phyloP scores from a whole-genome alignment of 805 yeast species.

The Lipomyces yamadae region DNA sequence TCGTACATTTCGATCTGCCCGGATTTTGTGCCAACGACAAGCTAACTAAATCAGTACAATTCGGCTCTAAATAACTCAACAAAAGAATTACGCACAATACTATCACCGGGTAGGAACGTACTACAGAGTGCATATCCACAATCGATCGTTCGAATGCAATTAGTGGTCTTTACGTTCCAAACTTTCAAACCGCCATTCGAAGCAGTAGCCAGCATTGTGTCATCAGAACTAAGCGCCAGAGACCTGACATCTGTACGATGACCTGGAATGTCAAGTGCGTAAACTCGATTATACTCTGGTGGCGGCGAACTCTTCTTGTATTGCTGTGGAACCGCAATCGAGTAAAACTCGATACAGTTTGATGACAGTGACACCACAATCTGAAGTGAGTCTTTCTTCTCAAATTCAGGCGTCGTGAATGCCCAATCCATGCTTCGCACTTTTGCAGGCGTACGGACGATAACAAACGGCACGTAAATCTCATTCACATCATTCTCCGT shows the following conservation, averaged over 20 bases:
- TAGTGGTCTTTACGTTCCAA: slow-evolving; percentile 77
- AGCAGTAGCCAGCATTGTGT: slow-evolving; percentile 81
- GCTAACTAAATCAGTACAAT: slow-evolving; percentile 42
- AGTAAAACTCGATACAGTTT: slow-evolving; percentile 75
- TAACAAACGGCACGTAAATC: slow-evolving; percentile 68
- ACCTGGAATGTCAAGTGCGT: slow-evolving; percentile 74
- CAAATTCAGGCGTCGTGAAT: slow-evolving; percentile 39
- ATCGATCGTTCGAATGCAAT: slow-evolving; percentile 84
- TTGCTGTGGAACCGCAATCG: slow-evolving; percentile 57
- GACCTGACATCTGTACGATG: slow-evolving; percentile 90
- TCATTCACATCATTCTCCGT: slow-evolving; percentile 54
- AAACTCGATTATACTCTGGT: slow-evolving; percentile 47
- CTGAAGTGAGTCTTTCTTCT: slow-evolving; percentile 55
- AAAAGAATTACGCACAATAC: slow-evolving; percentile 50
- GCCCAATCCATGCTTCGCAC: slow-evolving; percentile 74
- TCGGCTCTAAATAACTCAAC: neutral
- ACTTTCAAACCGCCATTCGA: slow-evolving; percentile 87
- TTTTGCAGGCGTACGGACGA: slow-evolving; percentile 67
- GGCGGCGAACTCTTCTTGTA: slow-evolving; percentile 50
- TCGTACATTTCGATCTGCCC: slow-evolving; percentile 87
- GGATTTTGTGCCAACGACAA: slow-evolving; percentile 84
- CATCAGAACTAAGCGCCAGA: slow-evolving; percentile 79
- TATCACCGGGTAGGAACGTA: slow-evolving; percentile 88
- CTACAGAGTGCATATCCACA: slow-evolving; percentile 85
- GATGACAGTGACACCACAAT: slow-evolving; percentile 68